phyloP scores from a whole-genome alignment of 2,329 filamentous ascomycete genomes.

The Tolypocladium tropicale region DNA sequence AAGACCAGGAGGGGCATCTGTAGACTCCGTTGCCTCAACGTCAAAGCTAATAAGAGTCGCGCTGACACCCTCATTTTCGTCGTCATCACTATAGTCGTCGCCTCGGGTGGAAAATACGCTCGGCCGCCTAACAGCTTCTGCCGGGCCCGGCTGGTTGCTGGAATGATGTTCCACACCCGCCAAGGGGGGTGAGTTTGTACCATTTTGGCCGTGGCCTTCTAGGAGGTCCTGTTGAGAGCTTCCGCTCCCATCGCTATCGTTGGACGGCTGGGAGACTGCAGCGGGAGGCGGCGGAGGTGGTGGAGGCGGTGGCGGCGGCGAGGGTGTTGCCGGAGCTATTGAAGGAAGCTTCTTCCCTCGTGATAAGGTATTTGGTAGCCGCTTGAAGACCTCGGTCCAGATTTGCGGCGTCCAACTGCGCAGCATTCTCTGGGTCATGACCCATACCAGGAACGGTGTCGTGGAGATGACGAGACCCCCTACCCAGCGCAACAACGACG shows the following conservation, averaged over 20 bases:
- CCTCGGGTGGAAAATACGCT: slow-evolving; percentile 37
- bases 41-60: slow-evolving; percentile 52
- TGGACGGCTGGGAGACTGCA: neutral
- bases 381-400: slow-evolving; percentile 26
- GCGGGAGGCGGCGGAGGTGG: neutral
- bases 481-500: slow-evolving; percentile 32
- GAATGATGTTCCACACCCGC: slow-evolving; percentile 19
- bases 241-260: neutral
- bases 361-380: slow-evolving; percentile 28
- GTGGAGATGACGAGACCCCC: slow-evolving; percentile 30
- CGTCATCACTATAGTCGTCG: slow-evolving; percentile 47
- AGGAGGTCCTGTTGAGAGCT: neutral
- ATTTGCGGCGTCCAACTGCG: slow-evolving; percentile 24
- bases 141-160: slow-evolving; percentile 14
- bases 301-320: slow-evolving; percentile 9
- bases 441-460: slow-evolving; percentile 37
- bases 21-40: slow-evolving; percentile 45
- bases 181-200: slow-evolving; percentile 9
- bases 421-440: slow-evolving; percentile 28
- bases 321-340: slow-evolving; percentile 9
- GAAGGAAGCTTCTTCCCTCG: slow-evolving; percentile 12
- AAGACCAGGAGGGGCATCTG: slow-evolving; percentile 37
- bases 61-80: slow-evolving; percentile 43
- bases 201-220: neutral
- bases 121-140: slow-evolving; percentile 27